Percentiles rank a stretch among this genome's conserved stretches.
These are phyloP conservation scores for Daldinia grandis DNA, from an alignment of 495 filamentous ascomycete genomes.

Conservation along the genomic window DNA sequence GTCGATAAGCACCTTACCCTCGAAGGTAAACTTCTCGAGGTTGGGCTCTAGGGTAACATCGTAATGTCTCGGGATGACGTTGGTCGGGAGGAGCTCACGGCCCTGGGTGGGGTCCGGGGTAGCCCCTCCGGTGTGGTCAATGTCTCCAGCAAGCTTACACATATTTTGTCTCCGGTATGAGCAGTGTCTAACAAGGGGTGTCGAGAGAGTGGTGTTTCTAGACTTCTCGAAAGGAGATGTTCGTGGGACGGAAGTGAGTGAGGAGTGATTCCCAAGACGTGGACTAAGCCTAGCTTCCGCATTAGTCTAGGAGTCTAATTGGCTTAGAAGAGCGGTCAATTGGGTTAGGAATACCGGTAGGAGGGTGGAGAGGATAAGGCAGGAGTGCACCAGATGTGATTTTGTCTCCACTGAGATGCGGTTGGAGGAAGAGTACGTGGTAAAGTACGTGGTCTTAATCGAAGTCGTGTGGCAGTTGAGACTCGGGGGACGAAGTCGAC, in stretches of 20 bases:
- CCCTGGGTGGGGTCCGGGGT: conserved; percentile 53
- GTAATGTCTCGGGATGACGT: conserved; percentile 73
- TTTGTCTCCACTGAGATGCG: conserved; percentile 37
- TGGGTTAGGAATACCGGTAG: conserved; percentile 38
- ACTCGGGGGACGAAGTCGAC: conserved; percentile 40
- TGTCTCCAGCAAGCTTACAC: conserved; percentile 59
- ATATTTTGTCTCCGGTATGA: conserved; percentile 65
- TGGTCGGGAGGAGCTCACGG: conserved; percentile 69
- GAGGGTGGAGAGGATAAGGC: conserved; percentile 41
- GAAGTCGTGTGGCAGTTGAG: conserved; percentile 35
- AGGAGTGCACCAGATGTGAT: conserved; percentile 34
- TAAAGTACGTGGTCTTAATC: conserved; percentile 30
- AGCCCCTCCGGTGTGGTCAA: conserved; percentile 54
- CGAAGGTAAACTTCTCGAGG: conserved; percentile 73
- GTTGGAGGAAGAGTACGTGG: conserved; percentile 23
- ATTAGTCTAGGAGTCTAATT: conserved; percentile 33
- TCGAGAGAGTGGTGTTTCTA: conserved; percentile 35
- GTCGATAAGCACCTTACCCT: conserved; percentile 73
- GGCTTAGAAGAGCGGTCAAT: conserved; percentile 30
- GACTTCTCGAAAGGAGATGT: conserved; percentile 34
- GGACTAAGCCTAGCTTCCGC: conserved; percentile 25
- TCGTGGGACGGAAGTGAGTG: conserved; percentile 26
- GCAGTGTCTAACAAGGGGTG: conserved; percentile 53
- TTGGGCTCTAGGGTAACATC: conserved; percentile 77
- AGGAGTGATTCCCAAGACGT: conserved; percentile 30